Evolutionary conservation across 345 rosid species (phyloP), one percentile per base, ranked within the genome.

Genomic region (Eucalyptus coolabah): DNA sequence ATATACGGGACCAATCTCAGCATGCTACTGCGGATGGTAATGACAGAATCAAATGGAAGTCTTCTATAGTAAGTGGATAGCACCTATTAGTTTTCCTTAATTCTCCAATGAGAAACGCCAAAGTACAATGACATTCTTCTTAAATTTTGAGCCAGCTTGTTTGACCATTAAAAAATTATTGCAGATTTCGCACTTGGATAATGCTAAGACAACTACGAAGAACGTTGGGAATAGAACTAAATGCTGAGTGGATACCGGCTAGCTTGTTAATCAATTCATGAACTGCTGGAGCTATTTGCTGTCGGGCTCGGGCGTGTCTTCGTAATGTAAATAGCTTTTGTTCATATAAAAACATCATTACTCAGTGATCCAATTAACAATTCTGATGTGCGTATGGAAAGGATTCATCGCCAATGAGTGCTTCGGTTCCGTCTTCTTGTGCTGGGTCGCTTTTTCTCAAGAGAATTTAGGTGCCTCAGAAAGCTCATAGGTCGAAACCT

Each of bases 41-140:
- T 26, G 92, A 93, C 56, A 94, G 91, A 88, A 86, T 89, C 44
- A 95, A 94, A 92, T 96, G 98, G 98, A 98, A 95, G 90, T 95
- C 99, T 59, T 92, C 93, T 87, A 93, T 95, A 88, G 98, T 97
- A 93, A 94, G 99, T 91, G 47, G 18, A n/a, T 9, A 32, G 54
- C 67, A 40, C 18, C 86, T 37, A 24, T 72, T 10, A 17, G 23
- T 67, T 50, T 59, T 49, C 72, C 24, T 47, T 50, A 23, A 50
- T 6, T 53, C 16, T 86, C 51, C 87, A 1, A 17, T 18, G 3
- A 16, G 14, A 28, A 30, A 30, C 1, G 32, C 87, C 5, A 5
- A 67, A 67, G 42, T 34, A 6, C 3, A 67, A 17, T n/a, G 37
- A 16, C 17, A 40, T 86, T 86, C 42, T 86, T 47, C 8, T 86